phyloP scores from a whole-genome alignment of 176 grass and related monocot species.

The Triticum monococcum region DNA sequence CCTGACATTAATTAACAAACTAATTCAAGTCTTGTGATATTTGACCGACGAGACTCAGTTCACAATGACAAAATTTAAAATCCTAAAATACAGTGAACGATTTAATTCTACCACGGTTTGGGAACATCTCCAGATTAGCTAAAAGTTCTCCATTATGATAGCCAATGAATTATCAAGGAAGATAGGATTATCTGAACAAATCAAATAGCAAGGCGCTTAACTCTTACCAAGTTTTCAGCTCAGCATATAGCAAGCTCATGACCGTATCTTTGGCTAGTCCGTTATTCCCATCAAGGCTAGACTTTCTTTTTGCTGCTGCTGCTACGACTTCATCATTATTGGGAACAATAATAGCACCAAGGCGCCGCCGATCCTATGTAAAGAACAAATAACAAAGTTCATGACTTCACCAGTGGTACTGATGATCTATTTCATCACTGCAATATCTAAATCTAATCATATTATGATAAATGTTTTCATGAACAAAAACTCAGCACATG shows the following conservation, averaged over 20 bases:
- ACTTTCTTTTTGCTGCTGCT: constrained; percentile 40
- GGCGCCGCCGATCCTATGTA: constrained; percentile 68
- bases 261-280: constrained; percentile 51
- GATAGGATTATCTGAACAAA: too few species aligned
- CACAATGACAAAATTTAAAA: not conserved
- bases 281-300: constrained; percentile 36
- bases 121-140: not conserved
- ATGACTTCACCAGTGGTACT: not conserved
- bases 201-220: not conserved
- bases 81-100: not conserved
- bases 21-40: not conserved
- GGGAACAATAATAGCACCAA: constrained; percentile 81
- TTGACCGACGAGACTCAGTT: not conserved
- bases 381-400: constrained; percentile 6
- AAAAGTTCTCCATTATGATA: not conserved
- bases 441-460: constrained; percentile 1
- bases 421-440: not conserved
- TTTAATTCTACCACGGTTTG: not conserved
- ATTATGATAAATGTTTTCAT: not conserved
- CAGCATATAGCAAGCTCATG: constrained; percentile 53
- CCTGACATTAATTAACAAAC: constrained; percentile 42
- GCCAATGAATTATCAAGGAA: not conserved
- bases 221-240: constrained; percentile 74
- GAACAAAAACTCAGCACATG: not conserved
- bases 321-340: constrained; percentile 70